These are phyloP conservation scores for Colletotrichum liriopes DNA, from an alignment of 2,329 filamentous ascomycete genomes.

Conservation along the genomic window DNA sequence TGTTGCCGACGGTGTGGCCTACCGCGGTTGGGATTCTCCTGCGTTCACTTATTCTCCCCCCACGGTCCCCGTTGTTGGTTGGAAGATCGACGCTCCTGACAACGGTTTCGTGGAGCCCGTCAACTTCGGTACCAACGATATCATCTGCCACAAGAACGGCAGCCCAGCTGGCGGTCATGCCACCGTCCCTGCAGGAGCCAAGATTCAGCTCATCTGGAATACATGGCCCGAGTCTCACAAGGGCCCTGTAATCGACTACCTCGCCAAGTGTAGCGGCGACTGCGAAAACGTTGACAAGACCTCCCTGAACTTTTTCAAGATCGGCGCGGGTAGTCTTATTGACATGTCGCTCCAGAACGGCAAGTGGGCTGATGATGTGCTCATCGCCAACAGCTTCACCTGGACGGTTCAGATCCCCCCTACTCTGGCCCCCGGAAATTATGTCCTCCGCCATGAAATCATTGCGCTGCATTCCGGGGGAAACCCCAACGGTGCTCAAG, in stretches of 20 bases:
- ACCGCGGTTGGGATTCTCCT: constrained; percentile 62
- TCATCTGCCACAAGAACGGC: constrained; percentile 64
- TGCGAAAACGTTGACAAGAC: constrained; percentile 67
- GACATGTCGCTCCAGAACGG: constrained; percentile 59
- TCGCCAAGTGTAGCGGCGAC: constrained; percentile 68
- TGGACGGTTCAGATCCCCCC: constrained; percentile 65
- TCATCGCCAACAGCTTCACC: constrained; percentile 63
- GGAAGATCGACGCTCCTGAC: constrained; percentile 54
- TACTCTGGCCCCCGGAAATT: constrained; percentile 65
- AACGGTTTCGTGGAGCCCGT: constrained; percentile 64
- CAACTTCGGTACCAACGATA: constrained; percentile 57
- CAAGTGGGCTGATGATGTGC: constrained; percentile 70
- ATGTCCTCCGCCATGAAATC: constrained; percentile 70
- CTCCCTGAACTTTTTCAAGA: constrained; percentile 72
- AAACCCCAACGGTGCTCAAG: constrained; percentile 59
- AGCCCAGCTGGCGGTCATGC: constrained; percentile 57
- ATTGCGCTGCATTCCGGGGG: constrained; percentile 68
- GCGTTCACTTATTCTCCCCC: constrained; percentile 44
- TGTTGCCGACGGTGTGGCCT: constrained; percentile 50
- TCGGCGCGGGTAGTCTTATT: constrained; percentile 67
- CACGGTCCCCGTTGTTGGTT: constrained; percentile 49
- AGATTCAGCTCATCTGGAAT: constrained; percentile 74
- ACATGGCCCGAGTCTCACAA: constrained; percentile 77
- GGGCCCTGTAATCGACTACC: constrained; percentile 73
- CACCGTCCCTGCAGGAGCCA: constrained; percentile 70